A percentile compares a stretch with the other conserved stretches of the same genome.
phyloP scores from a whole-genome alignment of 106 monocot species.

The Hemerocallis citrina region DNA sequence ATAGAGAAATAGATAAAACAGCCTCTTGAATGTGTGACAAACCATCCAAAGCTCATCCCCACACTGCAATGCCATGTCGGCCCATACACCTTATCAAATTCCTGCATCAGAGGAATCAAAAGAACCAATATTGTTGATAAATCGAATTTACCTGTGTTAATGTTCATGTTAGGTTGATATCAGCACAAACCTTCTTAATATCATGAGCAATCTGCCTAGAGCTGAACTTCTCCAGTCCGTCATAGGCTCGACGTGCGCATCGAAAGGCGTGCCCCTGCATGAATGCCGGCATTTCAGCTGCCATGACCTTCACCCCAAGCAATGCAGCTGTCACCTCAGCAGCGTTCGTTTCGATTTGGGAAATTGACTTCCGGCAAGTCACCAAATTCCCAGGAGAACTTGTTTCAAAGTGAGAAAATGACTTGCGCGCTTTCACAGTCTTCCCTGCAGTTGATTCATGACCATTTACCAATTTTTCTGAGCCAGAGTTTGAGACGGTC shows the following conservation, averaged over 20 bases:
- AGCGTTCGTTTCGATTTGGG: slow-evolving; percentile 14
- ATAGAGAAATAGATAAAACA: slow-evolving; percentile 55
- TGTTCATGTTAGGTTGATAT: not conserved
- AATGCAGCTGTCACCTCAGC: slow-evolving; percentile 13
- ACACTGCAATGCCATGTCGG: slow-evolving; percentile 51
- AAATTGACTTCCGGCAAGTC: slow-evolving; percentile 30
- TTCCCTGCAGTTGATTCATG: too few relatives aligned
- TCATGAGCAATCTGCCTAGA: slow-evolving; percentile 43
- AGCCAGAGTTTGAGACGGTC: too few relatives aligned
- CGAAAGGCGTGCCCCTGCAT: slow-evolving; percentile 48
- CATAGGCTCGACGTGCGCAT: slow-evolving; percentile 21
- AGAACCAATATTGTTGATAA: not conserved
- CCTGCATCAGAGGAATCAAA: slow-evolving; percentile 22
- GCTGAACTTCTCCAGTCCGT: slow-evolving; percentile 22
- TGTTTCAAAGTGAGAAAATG: too few relatives aligned
- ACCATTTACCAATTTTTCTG: too few relatives aligned
- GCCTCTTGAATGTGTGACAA: slow-evolving; percentile 40
- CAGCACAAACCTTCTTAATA: slow-evolving; percentile 43
- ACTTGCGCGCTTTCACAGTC: too few relatives aligned
- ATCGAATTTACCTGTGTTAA: not conserved
- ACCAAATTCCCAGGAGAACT: not conserved
- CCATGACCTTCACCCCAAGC: slow-evolving; percentile 28
- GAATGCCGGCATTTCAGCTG: slow-evolving; percentile 44
- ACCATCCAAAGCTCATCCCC: slow-evolving; percentile 43
- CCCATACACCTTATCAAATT: slow-evolving; percentile 51